These are phyloP conservation scores for Mycena amicta DNA, from an alignment of 768 basidiomycete species.

Conservation along the genomic window DNA sequence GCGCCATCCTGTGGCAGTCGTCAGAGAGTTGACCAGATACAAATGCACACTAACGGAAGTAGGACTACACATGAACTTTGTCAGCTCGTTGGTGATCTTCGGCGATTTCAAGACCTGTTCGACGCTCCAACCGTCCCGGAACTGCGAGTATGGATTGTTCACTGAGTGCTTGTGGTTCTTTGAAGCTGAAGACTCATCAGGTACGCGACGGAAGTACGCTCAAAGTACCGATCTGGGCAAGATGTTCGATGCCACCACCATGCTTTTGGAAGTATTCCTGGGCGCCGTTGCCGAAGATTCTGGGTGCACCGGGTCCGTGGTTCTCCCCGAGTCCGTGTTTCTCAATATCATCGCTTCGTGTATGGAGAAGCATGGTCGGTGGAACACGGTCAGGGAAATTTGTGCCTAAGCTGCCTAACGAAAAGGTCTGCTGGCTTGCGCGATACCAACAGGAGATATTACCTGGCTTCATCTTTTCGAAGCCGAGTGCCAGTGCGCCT, in stretches of 20 bases:
- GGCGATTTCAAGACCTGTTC: constrained; percentile 69
- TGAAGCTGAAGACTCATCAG: constrained; percentile 48
- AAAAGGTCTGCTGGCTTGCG: no score
- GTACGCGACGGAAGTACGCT: not conserved
- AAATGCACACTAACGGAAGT: constrained; percentile 56
- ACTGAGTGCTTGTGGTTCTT: constrained; percentile 85
- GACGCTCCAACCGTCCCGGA: constrained; percentile 74
- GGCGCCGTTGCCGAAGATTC: constrained; percentile 75
- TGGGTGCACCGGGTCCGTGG: constrained; percentile 67
- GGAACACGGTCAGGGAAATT: constrained; percentile 59
- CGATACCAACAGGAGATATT: not conserved
- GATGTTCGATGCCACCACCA: constrained; percentile 64
- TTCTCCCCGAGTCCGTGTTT: constrained; percentile 55
- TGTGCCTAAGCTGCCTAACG: constrained; percentile 61
- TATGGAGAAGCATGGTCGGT: constrained; percentile 50
- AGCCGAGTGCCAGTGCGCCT: constrained; percentile 74
- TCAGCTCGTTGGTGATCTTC: constrained; percentile 72
- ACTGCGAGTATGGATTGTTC: constrained; percentile 87
- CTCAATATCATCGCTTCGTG: constrained; percentile 53
- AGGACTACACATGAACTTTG: constrained; percentile 87
- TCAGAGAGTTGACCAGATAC: no score
- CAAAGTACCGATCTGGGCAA: constrained; percentile 74
- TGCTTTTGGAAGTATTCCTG: constrained; percentile 79
- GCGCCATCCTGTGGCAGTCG: constrained; percentile 60
- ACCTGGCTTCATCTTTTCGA: constrained; percentile 76